These are phyloP conservation scores for Cystobasidium slooffiae DNA, from an alignment of 1,284 basidiomycete genomes.

Conservation along the genomic window DNA sequence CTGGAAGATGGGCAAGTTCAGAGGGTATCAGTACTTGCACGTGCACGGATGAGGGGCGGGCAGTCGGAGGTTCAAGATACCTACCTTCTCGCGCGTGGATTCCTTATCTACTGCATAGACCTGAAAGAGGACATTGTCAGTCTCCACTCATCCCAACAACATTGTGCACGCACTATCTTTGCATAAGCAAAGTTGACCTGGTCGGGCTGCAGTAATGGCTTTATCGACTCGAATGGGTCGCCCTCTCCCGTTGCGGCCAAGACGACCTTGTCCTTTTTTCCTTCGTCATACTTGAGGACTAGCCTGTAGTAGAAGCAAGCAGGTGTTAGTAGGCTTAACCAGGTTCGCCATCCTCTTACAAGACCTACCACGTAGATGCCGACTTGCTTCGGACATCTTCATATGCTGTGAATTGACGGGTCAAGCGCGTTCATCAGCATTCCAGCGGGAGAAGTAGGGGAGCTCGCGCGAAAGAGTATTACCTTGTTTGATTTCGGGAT, in stretches of 20 bases:
- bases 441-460: background rate
- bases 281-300: constrained; percentile 34
- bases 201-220: constrained; percentile 38
- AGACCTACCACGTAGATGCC: constrained; percentile 21
- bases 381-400: constrained; percentile 34
- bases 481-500: constrained; percentile 35
- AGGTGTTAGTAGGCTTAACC: background rate
- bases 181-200: constrained; percentile 41
- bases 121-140: background rate
- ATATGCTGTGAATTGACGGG: constrained; percentile 24
- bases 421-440: background rate
- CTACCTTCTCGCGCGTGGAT: constrained; percentile 38
- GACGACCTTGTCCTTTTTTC: constrained; percentile 41
- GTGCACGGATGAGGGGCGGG: background rate
- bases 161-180: constrained; percentile 18
- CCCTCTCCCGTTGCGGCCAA: constrained; percentile 24
- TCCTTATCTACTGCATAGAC: constrained; percentile 38
- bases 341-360: background rate
- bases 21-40: constrained; percentile 9
- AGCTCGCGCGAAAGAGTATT: background rate
- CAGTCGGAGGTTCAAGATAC: background rate
- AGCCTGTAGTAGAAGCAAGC: constrained; percentile 7
- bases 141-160: background rate
- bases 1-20: background rate
- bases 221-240: constrained; percentile 22